Percentiles rank a stretch among this genome's conserved stretches.
Conservation (phyloP, 192 early-diverging fungal genomes). For the Phlyctochytrium planicorne region DNA sequence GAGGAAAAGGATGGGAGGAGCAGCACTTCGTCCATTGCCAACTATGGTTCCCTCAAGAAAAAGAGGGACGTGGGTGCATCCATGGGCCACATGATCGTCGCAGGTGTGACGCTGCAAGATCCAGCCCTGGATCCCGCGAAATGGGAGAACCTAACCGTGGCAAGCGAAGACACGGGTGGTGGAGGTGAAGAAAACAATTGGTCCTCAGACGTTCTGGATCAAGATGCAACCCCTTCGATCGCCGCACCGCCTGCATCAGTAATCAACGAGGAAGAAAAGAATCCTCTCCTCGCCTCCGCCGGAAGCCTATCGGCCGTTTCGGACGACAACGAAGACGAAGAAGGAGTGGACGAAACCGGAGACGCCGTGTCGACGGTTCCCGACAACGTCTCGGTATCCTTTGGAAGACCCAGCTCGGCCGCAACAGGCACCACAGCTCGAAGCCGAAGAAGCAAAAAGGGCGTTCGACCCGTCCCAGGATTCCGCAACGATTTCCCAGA, state of each 20-base stretch:
- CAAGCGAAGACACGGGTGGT: not conserved
- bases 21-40: too few species aligned
- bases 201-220: not conserved
- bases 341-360: not conserved
- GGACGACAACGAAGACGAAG: not conserved
- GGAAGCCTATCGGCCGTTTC: too few species aligned
- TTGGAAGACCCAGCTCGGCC: not conserved
- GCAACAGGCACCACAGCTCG: not conserved
- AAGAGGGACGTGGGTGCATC: not conserved
- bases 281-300: too few species aligned
- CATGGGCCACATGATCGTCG: constrained; percentile 1
- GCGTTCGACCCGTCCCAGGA: not conserved
- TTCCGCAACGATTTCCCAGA: not conserved
- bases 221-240: not conserved
- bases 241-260: not conserved
- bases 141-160: not conserved
- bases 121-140: not conserved
- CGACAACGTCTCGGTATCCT: not conserved
- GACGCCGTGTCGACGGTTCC: not conserved
- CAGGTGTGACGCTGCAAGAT: not conserved
- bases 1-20: too few species aligned
- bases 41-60: not conserved
- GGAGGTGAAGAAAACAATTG: too few species aligned
- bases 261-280: not conserved
- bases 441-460: not conserved